A percentile compares a stretch with the other conserved stretches of the same genome.
These are phyloP conservation scores for Lachnellula hyalina DNA, from an alignment of 2,329 filamentous ascomycete species.

Conservation along the genomic window DNA sequence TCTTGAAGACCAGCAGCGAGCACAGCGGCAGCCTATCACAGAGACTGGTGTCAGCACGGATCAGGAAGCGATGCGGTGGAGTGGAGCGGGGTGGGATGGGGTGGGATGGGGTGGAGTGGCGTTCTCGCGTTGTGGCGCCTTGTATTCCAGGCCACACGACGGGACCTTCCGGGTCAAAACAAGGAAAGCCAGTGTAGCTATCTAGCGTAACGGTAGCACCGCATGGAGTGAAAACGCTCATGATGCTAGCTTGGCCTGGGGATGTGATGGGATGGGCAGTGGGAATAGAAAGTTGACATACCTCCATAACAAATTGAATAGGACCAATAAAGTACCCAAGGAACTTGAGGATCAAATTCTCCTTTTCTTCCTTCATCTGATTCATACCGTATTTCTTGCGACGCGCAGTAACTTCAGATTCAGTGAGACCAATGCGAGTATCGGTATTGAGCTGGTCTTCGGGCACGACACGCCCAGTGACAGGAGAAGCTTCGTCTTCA, in stretches of 20 bases:
- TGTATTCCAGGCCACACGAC: constrained; percentile 2
- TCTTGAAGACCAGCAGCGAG: constrained; percentile 79
- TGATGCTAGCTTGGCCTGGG: background rate
- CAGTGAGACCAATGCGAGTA: constrained; percentile 64
- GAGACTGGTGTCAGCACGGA: constrained; percentile 11
- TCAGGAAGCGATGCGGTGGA: background rate
- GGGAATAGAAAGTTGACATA: constrained; percentile 36
- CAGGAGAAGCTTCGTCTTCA: constrained; percentile 46
- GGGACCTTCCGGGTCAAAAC: background rate
- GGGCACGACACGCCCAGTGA: constrained; percentile 55
- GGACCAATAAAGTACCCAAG: constrained; percentile 77
- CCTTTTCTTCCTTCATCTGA: constrained; percentile 87
- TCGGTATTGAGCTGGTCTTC: constrained; percentile 77
- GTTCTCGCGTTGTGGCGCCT: constrained; percentile 5
- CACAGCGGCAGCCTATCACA: constrained; percentile 55
- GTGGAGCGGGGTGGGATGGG: background rate
- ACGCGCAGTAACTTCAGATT: constrained; percentile 57
- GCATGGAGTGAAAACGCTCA: background rate
- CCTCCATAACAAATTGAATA: constrained; percentile 93
- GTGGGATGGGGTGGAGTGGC: too few species aligned
- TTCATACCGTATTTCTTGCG: constrained; percentile 77
- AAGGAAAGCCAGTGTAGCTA: background rate
- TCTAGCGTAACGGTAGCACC: background rate
- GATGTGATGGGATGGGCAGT: background rate
- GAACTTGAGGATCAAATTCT: constrained; percentile 81